These are phyloP conservation scores for Gigaspora rosea DNA, from an alignment of 192 early-diverging fungal genomes.

Conservation along the genomic window DNA sequence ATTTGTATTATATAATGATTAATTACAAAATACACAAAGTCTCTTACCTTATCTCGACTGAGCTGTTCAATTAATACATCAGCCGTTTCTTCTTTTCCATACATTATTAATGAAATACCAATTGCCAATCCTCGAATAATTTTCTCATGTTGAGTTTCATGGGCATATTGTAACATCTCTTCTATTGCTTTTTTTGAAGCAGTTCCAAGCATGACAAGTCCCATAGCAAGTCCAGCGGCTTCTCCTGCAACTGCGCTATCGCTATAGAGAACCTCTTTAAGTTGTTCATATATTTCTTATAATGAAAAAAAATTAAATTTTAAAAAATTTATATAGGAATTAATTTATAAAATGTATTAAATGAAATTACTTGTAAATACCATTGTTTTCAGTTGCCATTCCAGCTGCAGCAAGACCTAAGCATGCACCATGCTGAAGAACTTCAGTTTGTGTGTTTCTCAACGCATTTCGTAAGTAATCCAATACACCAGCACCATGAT, in stretches of 20 bases:
- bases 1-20: too few relatives aligned
- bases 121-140: constrained; percentile 96
- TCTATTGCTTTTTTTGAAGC: constrained; percentile 76
- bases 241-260: constrained; percentile 98
- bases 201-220: constrained; percentile 96
- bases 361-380: constrained; percentile 36
- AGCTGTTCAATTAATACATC: constrained; percentile 89
- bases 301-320: neutral
- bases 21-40: neutral
- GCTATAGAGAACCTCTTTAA: constrained; percentile 86
- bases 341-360: neutral
- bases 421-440: constrained; percentile 95
- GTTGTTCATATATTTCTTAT: constrained; percentile 78
- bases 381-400: constrained; percentile 92
- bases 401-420: constrained; percentile 94
- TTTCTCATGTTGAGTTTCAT: constrained; percentile 99
- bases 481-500: constrained; percentile 85
- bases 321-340: neutral
- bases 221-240: constrained; percentile 95
- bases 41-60: constrained; percentile 74
- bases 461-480: constrained; percentile 82
- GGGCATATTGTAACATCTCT: constrained; percentile 97
- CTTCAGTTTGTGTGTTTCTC: constrained; percentile 77
- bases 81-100: constrained; percentile 93
- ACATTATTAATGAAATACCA: constrained; percentile 96